Conservation (phyloP, 371 early-diverging fungal species). For the Capillidium rhysosporum region DNA sequence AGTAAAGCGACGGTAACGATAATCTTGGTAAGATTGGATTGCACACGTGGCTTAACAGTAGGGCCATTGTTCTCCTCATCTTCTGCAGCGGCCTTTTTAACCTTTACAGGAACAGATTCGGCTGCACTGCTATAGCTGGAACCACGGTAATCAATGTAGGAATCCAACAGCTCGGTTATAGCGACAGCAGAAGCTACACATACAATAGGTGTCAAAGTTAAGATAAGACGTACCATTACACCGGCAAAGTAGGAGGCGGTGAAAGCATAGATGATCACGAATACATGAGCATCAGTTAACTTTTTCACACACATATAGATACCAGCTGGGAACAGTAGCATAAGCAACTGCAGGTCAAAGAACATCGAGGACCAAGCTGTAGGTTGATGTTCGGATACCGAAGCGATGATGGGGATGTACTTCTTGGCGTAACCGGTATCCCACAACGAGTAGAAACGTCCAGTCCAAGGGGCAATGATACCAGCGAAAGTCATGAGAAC, state of each 20-base stretch:
- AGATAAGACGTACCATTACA: conserved; percentile 97
- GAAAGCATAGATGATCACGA: conserved; percentile 84
- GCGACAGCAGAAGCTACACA: conserved; percentile 88
- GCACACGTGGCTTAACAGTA: background rate
- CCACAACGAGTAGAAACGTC: conserved; percentile 97
- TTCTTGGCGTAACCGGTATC: conserved; percentile 97
- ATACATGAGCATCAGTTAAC: conserved; percentile 86
- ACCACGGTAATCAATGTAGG: conserved; percentile 24
- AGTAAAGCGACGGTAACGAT: conserved; percentile 30
- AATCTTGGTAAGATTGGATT: background rate
- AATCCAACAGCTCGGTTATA: conserved; percentile 64
- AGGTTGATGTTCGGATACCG: conserved; percentile 98
- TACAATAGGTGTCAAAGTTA: conserved; percentile 93
- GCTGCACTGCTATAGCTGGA: conserved; percentile 2
- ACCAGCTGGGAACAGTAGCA: conserved; percentile 91
- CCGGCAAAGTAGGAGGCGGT: conserved; percentile 98
- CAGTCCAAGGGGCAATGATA: conserved; percentile 93
- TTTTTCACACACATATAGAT: conserved; percentile 87
- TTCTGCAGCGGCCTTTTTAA: conserved; percentile 9
- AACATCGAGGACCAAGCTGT: conserved; percentile 98
- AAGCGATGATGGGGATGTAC: conserved; percentile 97
- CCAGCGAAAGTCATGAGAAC: conserved; percentile 43
- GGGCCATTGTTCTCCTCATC: background rate
- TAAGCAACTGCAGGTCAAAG: conserved; percentile 87
- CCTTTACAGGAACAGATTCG: conserved; percentile 8